Conservation (phyloP, 306 rosid species). For the Trichosanthes truncata region DNA sequence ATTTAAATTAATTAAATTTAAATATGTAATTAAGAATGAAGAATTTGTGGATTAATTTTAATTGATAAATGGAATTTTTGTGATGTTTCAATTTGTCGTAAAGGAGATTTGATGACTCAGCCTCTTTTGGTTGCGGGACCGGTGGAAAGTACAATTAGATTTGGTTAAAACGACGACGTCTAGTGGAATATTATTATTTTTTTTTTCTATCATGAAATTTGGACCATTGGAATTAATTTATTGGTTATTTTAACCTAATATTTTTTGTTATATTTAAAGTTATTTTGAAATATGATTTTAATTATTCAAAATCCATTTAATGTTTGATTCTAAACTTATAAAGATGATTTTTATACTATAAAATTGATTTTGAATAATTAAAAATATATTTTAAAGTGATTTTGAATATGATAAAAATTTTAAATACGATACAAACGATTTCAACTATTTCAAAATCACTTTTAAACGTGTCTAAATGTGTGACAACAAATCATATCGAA, state of each 20-base stretch:
- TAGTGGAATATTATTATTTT: neutral
- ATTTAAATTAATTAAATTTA: neutral
- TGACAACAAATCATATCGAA: neutral
- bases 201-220: neutral
- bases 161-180: neutral
- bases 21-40: neutral
- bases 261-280: too few species aligned
- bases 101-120: slow-evolving; percentile 8
- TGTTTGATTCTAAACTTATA: too few species aligned
- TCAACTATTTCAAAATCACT: too few species aligned
- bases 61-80: neutral
- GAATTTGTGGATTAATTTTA: neutral
- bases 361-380: too few species aligned
- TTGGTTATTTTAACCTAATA: too few species aligned
- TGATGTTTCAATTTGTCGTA: neutral
- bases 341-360: too few species aligned
- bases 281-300: too few species aligned
- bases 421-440: too few species aligned
- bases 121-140: neutral
- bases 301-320: too few species aligned
- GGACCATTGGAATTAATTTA: neutral
- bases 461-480: too few species aligned
- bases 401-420: too few species aligned
- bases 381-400: too few species aligned
- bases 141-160: neutral